Evolutionary conservation across 1,139 yeast species (phyloP).

Genomic region (Diutina siamensis): DNA sequence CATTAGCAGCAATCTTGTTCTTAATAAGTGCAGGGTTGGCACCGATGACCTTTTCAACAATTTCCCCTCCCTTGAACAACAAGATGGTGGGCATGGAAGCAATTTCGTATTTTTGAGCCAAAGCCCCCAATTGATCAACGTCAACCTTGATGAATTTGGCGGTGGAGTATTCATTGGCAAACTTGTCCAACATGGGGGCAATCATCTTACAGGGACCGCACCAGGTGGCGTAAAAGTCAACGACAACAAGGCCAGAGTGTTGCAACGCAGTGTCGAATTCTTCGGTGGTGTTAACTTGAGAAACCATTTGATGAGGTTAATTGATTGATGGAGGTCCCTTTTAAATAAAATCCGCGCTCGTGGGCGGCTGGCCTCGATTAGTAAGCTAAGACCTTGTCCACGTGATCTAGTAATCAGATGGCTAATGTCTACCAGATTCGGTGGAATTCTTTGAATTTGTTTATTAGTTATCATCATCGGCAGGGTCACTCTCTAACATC

Average conservation of each 20-base stretch:
- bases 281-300: conserved; percentile 30
- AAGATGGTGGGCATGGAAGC: conserved; percentile 6
- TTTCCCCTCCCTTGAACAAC: conserved; percentile 6
- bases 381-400: background rate
- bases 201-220: conserved; percentile 90
- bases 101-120: conserved; percentile 4
- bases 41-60: conserved; percentile 2
- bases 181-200: conserved; percentile 66
- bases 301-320: conserved; percentile 32
- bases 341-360: too few species aligned
- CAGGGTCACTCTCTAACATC: background rate
- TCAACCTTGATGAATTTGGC: conserved; percentile 6
- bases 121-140: conserved; percentile 2
- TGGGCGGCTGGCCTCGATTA: background rate
- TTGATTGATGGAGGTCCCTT: too few species aligned
- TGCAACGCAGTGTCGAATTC: conserved; percentile 54
- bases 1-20: conserved; percentile 4
- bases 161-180: conserved; percentile 23
- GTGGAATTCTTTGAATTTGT: too few species aligned
- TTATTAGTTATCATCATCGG: background rate
- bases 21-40: conserved; percentile 4
- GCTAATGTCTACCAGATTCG: too few species aligned
- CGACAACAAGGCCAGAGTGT: conserved; percentile 53
- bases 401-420: background rate
- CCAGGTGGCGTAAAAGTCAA: conserved; percentile 86